phyloP scores from a whole-genome alignment of 768 basidiomycete genomes.

The Suillus tomentosus region DNA sequence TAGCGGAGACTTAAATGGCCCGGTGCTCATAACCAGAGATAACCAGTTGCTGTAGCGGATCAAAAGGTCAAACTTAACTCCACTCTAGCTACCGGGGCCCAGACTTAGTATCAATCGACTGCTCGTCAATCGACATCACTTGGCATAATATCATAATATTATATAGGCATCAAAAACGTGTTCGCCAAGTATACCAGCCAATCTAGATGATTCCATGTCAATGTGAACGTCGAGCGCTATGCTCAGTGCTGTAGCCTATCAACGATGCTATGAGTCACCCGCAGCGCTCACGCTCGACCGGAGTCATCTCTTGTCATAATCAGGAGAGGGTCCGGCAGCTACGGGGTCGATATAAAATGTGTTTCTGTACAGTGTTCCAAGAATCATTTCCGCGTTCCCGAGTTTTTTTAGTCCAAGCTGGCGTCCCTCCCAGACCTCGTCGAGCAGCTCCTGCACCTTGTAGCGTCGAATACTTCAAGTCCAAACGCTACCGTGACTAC shows the following conservation, averaged over 20 bases:
- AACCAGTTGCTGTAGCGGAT: neutral
- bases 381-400: neutral
- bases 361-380: neutral
- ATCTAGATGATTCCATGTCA: neutral
- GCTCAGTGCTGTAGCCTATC: no score
- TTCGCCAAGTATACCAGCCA: neutral
- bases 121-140: no score
- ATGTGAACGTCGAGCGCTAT: neutral
- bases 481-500: conserved; percentile 8
- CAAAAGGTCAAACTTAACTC: neutral
- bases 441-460: conserved; percentile 30
- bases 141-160: no score
- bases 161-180: neutral
- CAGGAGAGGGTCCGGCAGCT: neutral
- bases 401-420: conserved; percentile 15
- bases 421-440: conserved; percentile 32
- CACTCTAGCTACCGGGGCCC: neutral
- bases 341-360: conserved; percentile 16
- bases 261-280: no score
- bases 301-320: neutral
- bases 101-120: no score
- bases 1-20: neutral
- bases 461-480: conserved; percentile 18
- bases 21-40: no score
- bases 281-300: neutral